phyloP scores from a whole-genome alignment of 257 asterid genomes.

The Catharanthus roseus region DNA sequence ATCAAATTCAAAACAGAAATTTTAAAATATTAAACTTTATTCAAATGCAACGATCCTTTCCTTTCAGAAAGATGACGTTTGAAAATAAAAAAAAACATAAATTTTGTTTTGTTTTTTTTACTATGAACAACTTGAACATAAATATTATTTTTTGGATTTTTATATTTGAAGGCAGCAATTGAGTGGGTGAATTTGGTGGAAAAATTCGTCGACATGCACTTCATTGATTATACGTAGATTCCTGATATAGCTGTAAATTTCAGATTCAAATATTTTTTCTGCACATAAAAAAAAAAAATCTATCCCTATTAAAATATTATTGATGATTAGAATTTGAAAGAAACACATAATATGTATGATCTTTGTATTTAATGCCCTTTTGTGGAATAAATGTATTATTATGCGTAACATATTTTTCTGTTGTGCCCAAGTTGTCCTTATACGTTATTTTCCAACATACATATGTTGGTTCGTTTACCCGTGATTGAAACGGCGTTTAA shows the following conservation, averaged over 20 bases:
- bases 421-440: slow-evolving; percentile 13
- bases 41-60: no score
- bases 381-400: neutral
- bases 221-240: no score
- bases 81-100: slow-evolving; percentile 13
- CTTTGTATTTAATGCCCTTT: neutral
- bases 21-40: no score
- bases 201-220: neutral
- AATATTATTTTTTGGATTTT: neutral
- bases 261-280: neutral
- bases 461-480: no score
- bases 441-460: neutral
- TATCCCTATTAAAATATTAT: neutral
- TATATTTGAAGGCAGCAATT: no score
- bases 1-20: no score
- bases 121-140: slow-evolving; percentile 2
- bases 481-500: slow-evolving; percentile 22
- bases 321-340: neutral
- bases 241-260: neutral
- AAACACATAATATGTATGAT: neutral
- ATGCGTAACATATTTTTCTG: slow-evolving; percentile 18
- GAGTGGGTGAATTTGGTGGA: neutral
- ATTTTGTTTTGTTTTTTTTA: no score
- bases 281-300: neutral
- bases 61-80: slow-evolving; percentile 4